Conservation (phyloP, 2,329 filamentous ascomycete species). For the Exserohilum turcica region DNA sequence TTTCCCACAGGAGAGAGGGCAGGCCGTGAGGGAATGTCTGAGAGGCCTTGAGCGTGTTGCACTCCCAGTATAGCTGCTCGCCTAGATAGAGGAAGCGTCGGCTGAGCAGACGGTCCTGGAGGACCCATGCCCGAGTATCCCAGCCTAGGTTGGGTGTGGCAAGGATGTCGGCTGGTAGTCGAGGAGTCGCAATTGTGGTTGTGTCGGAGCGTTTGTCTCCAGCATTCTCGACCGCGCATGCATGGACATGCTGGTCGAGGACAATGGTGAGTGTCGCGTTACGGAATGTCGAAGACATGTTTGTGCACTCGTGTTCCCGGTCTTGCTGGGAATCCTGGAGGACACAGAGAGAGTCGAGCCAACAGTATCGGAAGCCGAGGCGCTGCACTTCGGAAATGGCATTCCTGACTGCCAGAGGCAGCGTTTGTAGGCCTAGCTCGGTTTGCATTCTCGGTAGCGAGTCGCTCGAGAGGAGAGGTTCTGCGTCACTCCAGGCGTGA, state of each 20-base stretch:
- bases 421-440: constrained; percentile 20
- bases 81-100: constrained; percentile 41
- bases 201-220: neutral
- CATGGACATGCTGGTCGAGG: constrained; percentile 21
- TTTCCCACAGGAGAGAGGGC: constrained; percentile 45
- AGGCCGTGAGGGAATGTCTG: constrained; percentile 45
- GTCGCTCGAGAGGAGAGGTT: constrained; percentile 28
- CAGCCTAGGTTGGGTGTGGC: constrained; percentile 33
- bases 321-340: constrained; percentile 42
- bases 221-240: neutral
- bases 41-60: constrained; percentile 44
- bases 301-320: constrained; percentile 36
- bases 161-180: constrained; percentile 19
- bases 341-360: constrained; percentile 44
- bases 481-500: constrained; percentile 31
- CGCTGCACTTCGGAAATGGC: constrained; percentile 34
- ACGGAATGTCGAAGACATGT: constrained; percentile 42
- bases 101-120: constrained; percentile 46
- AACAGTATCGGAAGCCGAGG: constrained; percentile 42
- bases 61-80: constrained; percentile 48
- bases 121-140: constrained; percentile 45
- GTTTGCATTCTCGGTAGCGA: constrained; percentile 20
- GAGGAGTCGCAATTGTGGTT: constrained; percentile 2
- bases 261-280: constrained; percentile 43
- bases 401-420: constrained; percentile 32